Percentiles rank a stretch among this genome's conserved stretches.
These are phyloP conservation scores for Jacaranda copaia DNA, from an alignment of 257 asterid genomes.

Conservation along the genomic window DNA sequence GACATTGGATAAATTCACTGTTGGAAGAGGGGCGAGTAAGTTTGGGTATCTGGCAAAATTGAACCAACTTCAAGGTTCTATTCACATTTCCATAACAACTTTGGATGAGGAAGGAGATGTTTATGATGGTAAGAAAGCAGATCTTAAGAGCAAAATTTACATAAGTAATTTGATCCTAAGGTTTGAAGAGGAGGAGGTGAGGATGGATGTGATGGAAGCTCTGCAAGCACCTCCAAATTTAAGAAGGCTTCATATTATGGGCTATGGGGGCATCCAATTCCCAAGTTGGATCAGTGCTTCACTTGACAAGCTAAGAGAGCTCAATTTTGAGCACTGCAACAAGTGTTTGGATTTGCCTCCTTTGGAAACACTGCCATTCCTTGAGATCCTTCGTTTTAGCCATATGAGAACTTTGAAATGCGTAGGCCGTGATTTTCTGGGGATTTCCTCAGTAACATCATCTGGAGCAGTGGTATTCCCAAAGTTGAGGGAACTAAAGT, in stretches of 20 bases:
- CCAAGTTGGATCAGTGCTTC: slow-evolving; percentile 20
- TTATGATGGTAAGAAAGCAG: not conserved
- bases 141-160: not conserved
- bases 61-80: slow-evolving; percentile 12
- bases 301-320: not conserved
- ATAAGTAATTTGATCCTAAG: not conserved
- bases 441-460: not conserved
- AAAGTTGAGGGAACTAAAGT: not conserved
- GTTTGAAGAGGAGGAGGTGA: not conserved
- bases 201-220: not conserved
- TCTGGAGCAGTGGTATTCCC: not conserved
- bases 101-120: slow-evolving; percentile 4
- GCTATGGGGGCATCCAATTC: not conserved
- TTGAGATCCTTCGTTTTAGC: not conserved
- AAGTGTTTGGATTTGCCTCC: slow-evolving; percentile 2
- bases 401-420: not conserved
- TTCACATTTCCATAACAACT: not conserved
- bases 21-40: not conserved
- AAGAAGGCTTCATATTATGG: not conserved
- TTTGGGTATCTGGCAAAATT: slow-evolving; percentile 10
- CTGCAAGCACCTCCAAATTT: not conserved
- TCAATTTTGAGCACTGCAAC: not conserved
- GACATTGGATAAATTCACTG: not conserved
- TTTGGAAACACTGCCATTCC: not conserved
- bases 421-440: not conserved